Evolutionary conservation across 345 rosid species (phyloP).

Genomic region (Limnanthes douglasii): DNA sequence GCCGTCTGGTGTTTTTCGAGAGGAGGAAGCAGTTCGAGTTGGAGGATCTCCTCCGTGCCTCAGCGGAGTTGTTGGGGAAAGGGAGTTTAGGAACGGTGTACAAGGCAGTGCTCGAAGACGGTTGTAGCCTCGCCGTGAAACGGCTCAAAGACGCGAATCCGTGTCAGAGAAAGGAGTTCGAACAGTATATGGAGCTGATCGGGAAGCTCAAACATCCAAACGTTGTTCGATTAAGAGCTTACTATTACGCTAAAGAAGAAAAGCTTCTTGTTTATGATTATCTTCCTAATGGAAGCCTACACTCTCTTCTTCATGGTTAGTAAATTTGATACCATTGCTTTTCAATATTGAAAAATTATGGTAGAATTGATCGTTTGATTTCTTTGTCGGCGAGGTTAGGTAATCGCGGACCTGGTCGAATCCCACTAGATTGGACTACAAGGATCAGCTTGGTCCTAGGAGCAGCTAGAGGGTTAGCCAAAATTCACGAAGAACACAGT

Average conservation of each 20-base stretch:
- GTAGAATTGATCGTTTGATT: conserved; percentile 1
- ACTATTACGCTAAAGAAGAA: conserved; percentile 86
- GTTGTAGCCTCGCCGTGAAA: conserved; percentile 60
- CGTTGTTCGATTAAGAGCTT: conserved; percentile 66
- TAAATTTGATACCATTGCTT: background rate
- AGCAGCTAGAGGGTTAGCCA: conserved; percentile 78
- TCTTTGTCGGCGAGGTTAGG: conserved; percentile 17
- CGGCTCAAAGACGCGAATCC: conserved; percentile 90
- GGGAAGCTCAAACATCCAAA: conserved; percentile 74
- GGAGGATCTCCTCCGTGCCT: conserved; percentile 73
- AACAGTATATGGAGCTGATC: conserved; percentile 83
- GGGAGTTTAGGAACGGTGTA: conserved; percentile 88
- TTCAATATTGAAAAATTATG: background rate
- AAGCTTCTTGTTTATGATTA: conserved; percentile 88
- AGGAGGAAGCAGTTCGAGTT: conserved; percentile 67
- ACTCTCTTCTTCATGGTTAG: conserved; percentile 80
- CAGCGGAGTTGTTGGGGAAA: conserved; percentile 97
- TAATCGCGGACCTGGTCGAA: conserved; percentile 75
- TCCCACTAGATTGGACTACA: conserved; percentile 96
- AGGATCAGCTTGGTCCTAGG: conserved; percentile 80
- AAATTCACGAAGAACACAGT: conserved; percentile 58
- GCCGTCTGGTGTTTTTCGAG: conserved; percentile 73
- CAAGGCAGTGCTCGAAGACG: conserved; percentile 79
- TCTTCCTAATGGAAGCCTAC: conserved; percentile 78
- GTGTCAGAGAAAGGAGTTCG: conserved; percentile 77